phyloP scores from a whole-genome alignment of 2,329 filamentous ascomycete genomes.

The Stagonosporopsis vannaccii region DNA sequence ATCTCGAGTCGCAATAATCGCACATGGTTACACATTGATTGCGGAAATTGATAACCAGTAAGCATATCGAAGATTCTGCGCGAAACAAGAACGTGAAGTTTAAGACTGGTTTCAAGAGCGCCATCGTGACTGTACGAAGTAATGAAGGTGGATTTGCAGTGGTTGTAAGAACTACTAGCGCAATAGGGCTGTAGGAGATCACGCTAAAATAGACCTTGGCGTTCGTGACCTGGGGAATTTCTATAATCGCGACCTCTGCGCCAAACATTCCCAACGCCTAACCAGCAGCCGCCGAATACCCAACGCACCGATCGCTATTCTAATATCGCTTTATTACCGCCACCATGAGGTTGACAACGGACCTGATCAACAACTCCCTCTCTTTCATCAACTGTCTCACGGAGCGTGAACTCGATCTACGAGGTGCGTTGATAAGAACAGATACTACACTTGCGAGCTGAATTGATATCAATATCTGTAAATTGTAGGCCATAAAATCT shows the following conservation, averaged over 20 bases:
- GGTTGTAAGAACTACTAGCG: too few relatives aligned
- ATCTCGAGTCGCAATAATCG: too few relatives aligned
- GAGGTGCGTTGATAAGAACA: slow-evolving; percentile 99
- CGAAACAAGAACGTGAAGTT: too few relatives aligned
- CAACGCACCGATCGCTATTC: not conserved
- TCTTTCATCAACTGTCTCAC: slow-evolving; percentile 99
- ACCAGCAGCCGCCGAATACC: not conserved
- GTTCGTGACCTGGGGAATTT: slow-evolving; percentile 8
- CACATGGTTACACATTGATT: not conserved
- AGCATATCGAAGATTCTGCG: too few relatives aligned
- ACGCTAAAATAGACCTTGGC: slow-evolving; percentile 15
- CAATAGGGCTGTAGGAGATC: slow-evolving; percentile 1
- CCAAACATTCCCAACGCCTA: not conserved
- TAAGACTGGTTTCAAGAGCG: too few relatives aligned
- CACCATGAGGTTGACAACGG: slow-evolving; percentile 90
- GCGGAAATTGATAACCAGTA: not conserved
- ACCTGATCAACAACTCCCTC: slow-evolving; percentile 91
- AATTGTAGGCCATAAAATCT: slow-evolving; percentile 92
- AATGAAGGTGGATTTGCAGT: too few relatives aligned
- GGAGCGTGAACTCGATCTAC: slow-evolving; percentile 97
- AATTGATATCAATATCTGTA: slow-evolving; percentile 77
- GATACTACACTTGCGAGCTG: slow-evolving; percentile 92
- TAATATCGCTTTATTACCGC: slow-evolving; percentile 21
- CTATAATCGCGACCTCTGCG: slow-evolving; percentile 2
- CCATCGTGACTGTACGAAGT: too few relatives aligned